Evolutionary conservation across 495 filamentous ascomycete genomes (phyloP), one percentile per base, ranked within the genome.

Genomic region (Penicillium herquei): DNA sequence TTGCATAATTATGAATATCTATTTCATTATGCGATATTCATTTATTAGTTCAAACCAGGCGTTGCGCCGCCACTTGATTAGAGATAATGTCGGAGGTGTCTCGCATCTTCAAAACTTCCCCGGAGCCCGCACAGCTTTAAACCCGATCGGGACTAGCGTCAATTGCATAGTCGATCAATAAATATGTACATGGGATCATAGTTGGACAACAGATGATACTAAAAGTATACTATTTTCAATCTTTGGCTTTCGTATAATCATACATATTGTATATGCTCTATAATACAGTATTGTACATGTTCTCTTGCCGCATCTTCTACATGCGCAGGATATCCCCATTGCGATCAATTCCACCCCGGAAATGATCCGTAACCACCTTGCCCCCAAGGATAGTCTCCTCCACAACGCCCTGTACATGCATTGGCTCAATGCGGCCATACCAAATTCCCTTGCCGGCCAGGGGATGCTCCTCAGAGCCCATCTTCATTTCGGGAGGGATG

Each of bases 391-490:
- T 77, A 1, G 92, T 98, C 77, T 93, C 89, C 14, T 84, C 69
- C 10, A 98, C 81, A 44, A 98, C 84, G 0, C 92, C 91, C 63
- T 94, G 86, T 1, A 96, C 91, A 73, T 97, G 86, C 54, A 78
- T 84, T 0, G 93, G 91, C 65, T 90, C 88, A 18, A 97, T 86
- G 43, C 93, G 75, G 1, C 92, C 93, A 74, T 97, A 98, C 93
- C 93, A 97, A 33, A 97, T 86, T 0, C 93, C 92, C 63, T 83
- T 84, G 1, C 92, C 92, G 1, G 85, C 87, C 54, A 96, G 70
- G 16, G 84, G 78, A 69, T 75, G 72, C 40, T 55, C 54, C n/a
- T 52, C 55, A 5, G 66, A 61, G 13, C 34, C 41, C 33, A 66
- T 45, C 48, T 49, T 68, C 68, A 76, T 74, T 51, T 58, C 56